Percentiles rank a stretch among this genome's conserved stretches.
Evolutionary conservation across 805 yeast species (phyloP).

Genomic region (Wickerhamiella dianesei): DNA sequence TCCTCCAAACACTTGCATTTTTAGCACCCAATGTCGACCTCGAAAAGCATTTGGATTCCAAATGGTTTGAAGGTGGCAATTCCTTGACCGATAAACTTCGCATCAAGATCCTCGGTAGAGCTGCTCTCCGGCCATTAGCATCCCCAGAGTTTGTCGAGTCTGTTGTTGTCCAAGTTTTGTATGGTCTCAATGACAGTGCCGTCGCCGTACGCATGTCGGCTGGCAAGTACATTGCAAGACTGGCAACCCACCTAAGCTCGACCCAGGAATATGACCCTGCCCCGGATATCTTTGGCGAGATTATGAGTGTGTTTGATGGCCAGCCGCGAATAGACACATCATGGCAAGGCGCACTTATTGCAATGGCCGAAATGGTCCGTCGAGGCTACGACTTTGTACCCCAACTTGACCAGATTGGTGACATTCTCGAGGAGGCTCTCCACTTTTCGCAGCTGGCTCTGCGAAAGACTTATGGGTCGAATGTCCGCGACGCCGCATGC

Average conservation of each 20-base stretch:
- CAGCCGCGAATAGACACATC: conserved; percentile 11
- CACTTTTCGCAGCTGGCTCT: conserved; percentile 45
- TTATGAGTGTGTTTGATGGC: conserved; percentile 19
- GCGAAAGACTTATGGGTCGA: conserved; percentile 44
- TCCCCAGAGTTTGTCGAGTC: conserved; percentile 25
- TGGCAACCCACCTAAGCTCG: conserved; percentile 25
- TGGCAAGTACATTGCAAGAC: conserved; percentile 50
- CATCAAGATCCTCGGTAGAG: conserved; percentile 30
- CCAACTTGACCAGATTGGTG: conserved; percentile 10
- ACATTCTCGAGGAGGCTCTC: conserved; percentile 33
- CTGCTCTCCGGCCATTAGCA: conserved; percentile 21
- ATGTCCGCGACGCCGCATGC: conserved; percentile 73
- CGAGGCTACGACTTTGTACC: conserved; percentile 11
- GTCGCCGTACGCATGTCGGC: conserved; percentile 47
- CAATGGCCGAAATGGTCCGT: conserved; percentile 37
- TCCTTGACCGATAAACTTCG: neutral
- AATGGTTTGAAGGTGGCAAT: too few species aligned
- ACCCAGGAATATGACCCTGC: conserved; percentile 19
- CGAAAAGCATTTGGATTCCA: too few species aligned
- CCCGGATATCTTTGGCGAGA: conserved; percentile 22
- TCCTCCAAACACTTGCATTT: neutral
- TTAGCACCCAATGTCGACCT: neutral
- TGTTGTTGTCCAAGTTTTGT: conserved; percentile 38
- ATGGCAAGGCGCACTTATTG: conserved; percentile 47
- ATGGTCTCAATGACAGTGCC: conserved; percentile 34